Evolutionary conservation across 1,284 basidiomycete species (phyloP), one percentile per base, ranked within the genome.

Genomic region (Fistulinella cinereoalba): DNA sequence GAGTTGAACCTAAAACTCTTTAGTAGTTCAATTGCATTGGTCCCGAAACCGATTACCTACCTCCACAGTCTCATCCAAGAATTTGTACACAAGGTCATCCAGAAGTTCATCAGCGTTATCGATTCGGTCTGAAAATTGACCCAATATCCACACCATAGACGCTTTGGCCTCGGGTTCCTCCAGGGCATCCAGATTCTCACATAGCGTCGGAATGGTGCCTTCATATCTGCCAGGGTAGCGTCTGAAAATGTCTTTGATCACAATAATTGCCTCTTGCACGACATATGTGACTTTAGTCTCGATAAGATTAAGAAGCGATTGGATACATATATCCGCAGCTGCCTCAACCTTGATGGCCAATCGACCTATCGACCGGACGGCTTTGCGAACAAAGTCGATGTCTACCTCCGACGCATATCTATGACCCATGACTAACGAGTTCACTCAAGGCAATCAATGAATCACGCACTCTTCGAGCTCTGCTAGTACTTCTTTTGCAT

Each of bases 321-420:
- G 77, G 54, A 99, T 97, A 71, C 95, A 98, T 40, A 76, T 76
- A 67, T 97, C 92, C 21, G 96, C 88, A 3, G 92, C 89, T 12
- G 80, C 73, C 58, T 94, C 85, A 45, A 99, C 93, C 72, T 99
- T 99, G 79, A 99, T 98, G 2, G 97, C 95, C 15, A 97, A 74
- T 23, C 96, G 87, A 3, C 97, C 97, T 54, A 99, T 95, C 2
- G 94, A 96, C 21, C 95, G 83, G 15, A 99, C 96, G 4, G 97
- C 91, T 68, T 97, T 98, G 41, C 96, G 85, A 19, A 98, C 95
- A 66, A 99, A 99, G 69, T 99, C 96, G 41, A 99, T 80, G 65
- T 99, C 97, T 3, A 98, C 95, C 67, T 99, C 97, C 2, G 94
- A 92, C 1, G 97, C 97, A 66, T 99, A 99, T 60, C 93, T 96